These are phyloP conservation scores for Conoideocrella luteorostrata DNA, from an alignment of 2,329 filamentous ascomycete genomes.

Conservation along the genomic window DNA sequence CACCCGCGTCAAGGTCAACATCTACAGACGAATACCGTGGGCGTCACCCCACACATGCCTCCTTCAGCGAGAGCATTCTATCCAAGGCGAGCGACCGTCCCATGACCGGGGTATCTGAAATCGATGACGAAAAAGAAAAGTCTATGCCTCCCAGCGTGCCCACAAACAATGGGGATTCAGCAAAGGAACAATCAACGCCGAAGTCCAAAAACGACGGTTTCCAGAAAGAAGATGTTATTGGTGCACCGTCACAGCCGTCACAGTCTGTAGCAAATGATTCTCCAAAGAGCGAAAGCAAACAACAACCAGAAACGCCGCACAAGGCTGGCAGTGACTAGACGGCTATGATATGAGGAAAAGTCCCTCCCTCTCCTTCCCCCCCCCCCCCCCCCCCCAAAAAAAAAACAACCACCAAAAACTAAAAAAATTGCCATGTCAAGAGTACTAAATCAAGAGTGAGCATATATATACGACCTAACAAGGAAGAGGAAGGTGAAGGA, in stretches of 20 bases:
- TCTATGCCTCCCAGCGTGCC: background rate
- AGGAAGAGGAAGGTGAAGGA: too few species aligned
- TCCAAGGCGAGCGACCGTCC: conserved; percentile 7
- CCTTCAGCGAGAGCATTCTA: conserved; percentile 13
- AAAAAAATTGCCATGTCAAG: too few species aligned
- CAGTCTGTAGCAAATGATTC: background rate
- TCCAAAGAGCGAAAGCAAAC: too few species aligned
- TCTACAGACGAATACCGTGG: conserved; percentile 22
- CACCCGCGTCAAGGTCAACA: conserved; percentile 20
- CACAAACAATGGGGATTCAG: background rate
- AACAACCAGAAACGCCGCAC: too few species aligned
- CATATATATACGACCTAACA: too few species aligned
- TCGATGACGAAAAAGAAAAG: conserved; percentile 3
- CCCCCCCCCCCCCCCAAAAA: too few species aligned
- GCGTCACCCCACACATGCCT: conserved; percentile 29
- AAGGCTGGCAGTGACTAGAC: too few species aligned
- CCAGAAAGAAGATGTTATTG: conserved; percentile 19
- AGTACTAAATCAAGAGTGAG: too few species aligned
- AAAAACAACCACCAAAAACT: too few species aligned
- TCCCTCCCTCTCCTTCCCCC: background rate
- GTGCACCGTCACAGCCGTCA: conserved; percentile 8
- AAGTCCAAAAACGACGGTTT: conserved; percentile 18
- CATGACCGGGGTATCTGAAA: background rate
- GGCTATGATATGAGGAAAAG: too few species aligned
- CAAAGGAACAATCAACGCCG: conserved; percentile 9